Evolutionary conservation across 106 monocot genomes (phyloP).

Genomic region (Ottelia alismoides): DNA sequence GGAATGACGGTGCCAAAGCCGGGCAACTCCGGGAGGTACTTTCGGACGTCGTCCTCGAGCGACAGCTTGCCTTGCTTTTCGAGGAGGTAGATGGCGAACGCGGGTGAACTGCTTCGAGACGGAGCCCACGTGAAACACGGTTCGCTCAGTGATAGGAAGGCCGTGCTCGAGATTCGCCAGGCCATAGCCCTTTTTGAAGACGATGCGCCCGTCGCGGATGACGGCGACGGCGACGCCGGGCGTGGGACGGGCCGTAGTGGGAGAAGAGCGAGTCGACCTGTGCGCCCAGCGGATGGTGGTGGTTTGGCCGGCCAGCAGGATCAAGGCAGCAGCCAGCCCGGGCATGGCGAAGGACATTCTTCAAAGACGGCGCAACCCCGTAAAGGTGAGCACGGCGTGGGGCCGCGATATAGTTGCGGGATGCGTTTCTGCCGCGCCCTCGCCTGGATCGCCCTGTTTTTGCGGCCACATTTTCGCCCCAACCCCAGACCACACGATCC

Average conservation of each 20-base stretch:
- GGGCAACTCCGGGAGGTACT: neutral
- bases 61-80: neutral
- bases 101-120: neutral
- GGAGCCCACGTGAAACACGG: neutral
- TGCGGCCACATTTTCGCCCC: too few relatives aligned
- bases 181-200: neutral
- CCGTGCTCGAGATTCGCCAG: neutral
- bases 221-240: neutral
- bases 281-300: neutral
- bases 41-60: neutral
- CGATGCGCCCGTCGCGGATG: neutral
- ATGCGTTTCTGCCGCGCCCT: too few relatives aligned
- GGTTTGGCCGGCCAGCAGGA: too few relatives aligned
- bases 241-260: neutral
- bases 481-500: too few relatives aligned
- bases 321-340: too few relatives aligned
- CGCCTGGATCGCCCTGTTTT: too few relatives aligned
- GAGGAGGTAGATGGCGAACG: neutral
- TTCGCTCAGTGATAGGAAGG: neutral
- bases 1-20: neutral
- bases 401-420: too few relatives aligned
- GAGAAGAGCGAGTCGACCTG: neutral
- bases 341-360: too few relatives aligned
- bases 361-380: too few relatives aligned
- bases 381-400: too few relatives aligned